These are phyloP conservation scores for Eucalyptus leucophloia DNA, from an alignment of 345 rosid species.

Conservation along the genomic window DNA sequence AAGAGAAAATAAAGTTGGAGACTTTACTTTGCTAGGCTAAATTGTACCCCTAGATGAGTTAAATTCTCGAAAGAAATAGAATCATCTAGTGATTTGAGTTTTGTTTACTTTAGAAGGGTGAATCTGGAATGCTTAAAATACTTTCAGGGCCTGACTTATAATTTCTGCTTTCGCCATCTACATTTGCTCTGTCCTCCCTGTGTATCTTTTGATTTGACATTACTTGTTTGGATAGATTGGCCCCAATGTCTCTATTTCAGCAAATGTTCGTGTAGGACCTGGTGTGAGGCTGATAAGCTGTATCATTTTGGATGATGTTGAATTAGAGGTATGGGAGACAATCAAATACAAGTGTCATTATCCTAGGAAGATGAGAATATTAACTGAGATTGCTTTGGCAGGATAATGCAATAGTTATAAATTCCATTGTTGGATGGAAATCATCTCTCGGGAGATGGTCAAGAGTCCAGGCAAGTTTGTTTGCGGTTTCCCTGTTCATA, in stretches of 20 bases:
- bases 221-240: constrained; percentile 28
- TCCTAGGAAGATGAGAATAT: background rate
- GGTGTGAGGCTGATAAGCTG: constrained; percentile 63
- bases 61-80: background rate
- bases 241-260: constrained; percentile 51
- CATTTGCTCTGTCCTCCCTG: background rate
- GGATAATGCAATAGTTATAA: constrained; percentile 72
- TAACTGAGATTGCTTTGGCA: constrained; percentile 1
- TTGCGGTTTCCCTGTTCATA: background rate
- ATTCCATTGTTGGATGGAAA: constrained; percentile 76
- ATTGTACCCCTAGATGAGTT: background rate
- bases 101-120: background rate
- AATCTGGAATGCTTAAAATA: background rate
- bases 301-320: constrained; percentile 69
- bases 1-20: background rate
- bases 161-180: background rate
- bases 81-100: background rate
- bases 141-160: background rate
- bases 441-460: constrained; percentile 81
- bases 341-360: background rate
- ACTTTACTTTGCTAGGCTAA: background rate
- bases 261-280: constrained; percentile 56
- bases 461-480: constrained; percentile 54
- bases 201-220: background rate
- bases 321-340: constrained; percentile 31